A percentile compares a stretch with the other conserved stretches of the same genome.
Evolutionary conservation across 2,329 filamentous ascomycete genomes (phyloP).

Genomic region (Nothophoma quercina): DNA sequence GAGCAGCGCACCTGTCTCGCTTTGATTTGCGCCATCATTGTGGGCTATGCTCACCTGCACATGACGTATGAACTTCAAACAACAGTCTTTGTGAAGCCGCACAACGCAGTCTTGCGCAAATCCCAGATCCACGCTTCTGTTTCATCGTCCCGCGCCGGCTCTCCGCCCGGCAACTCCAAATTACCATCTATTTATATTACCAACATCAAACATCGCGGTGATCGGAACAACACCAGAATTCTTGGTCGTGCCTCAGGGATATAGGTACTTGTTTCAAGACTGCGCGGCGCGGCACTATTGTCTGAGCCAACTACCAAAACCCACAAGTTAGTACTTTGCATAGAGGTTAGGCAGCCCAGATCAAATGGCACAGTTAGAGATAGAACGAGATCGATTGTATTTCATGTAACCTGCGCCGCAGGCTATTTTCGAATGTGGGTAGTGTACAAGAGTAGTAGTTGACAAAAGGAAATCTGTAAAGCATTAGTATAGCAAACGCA

Average conservation of each 20-base stretch:
- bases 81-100: too few relatives aligned
- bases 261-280: conserved; percentile 6
- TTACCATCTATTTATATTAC: conserved; percentile 1
- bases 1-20: too few relatives aligned
- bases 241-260: conserved; percentile 2
- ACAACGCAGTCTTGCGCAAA: neutral
- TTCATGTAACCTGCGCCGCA: neutral
- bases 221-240: neutral
- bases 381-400: neutral
- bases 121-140: neutral
- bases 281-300: conserved; percentile 3
- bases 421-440: too few relatives aligned
- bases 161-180: conserved; percentile 3
- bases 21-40: too few relatives aligned
- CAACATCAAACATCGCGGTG: conserved; percentile 5
- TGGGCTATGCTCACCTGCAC: too few relatives aligned
- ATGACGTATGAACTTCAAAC: too few relatives aligned
- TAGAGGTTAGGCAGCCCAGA: neutral
- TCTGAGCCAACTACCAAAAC: too few relatives aligned
- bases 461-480: neutral
- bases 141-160: conserved; percentile 18
- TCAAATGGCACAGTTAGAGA: neutral
- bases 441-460: neutral
- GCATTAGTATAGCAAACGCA: neutral
- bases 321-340: neutral